phyloP scores from a whole-genome alignment of 495 filamentous ascomycete species.

The Aspergillus steynii region DNA sequence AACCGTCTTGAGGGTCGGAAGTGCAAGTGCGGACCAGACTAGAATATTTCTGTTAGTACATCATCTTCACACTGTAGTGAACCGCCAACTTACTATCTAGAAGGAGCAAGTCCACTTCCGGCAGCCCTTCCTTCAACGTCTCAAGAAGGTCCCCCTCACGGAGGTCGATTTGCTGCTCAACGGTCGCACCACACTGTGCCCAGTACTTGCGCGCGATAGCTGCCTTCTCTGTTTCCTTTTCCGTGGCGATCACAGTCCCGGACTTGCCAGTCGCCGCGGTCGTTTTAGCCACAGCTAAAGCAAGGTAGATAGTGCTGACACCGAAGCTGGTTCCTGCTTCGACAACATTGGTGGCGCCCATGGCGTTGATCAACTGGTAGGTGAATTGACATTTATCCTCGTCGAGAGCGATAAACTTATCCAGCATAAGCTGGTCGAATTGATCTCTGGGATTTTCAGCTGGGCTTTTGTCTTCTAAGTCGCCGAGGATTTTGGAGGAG shows the following conservation, averaged over 20 bases:
- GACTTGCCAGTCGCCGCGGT: slow-evolving; percentile 17
- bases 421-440: slow-evolving; percentile 36
- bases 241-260: slow-evolving; percentile 54
- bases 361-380: slow-evolving; percentile 44
- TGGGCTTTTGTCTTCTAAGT: slow-evolving; percentile 17
- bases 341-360: slow-evolving; percentile 46
- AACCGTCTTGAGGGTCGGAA: slow-evolving; percentile 50
- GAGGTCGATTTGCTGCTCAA: slow-evolving; percentile 50
- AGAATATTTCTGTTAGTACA: slow-evolving; percentile 1
- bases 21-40: slow-evolving; percentile 53
- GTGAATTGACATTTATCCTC: slow-evolving; percentile 52
- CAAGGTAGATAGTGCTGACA: slow-evolving; percentile 59
- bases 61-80: too few relatives aligned
- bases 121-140: slow-evolving; percentile 43
- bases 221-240: slow-evolving; percentile 53
- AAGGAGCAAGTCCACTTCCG: slow-evolving; percentile 50
- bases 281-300: slow-evolving; percentile 46
- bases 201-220: slow-evolving; percentile 46
- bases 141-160: slow-evolving; percentile 53
- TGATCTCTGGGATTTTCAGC: slow-evolving; percentile 15
- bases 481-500: slow-evolving; percentile 17
- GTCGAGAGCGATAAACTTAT: slow-evolving; percentile 55
- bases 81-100: slow-evolving; percentile 50
- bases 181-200: slow-evolving; percentile 40
- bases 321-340: slow-evolving; percentile 59